Evolutionary conservation across 2,329 filamentous ascomycete species (phyloP).

Genomic region (Fusarium continuum): DNA sequence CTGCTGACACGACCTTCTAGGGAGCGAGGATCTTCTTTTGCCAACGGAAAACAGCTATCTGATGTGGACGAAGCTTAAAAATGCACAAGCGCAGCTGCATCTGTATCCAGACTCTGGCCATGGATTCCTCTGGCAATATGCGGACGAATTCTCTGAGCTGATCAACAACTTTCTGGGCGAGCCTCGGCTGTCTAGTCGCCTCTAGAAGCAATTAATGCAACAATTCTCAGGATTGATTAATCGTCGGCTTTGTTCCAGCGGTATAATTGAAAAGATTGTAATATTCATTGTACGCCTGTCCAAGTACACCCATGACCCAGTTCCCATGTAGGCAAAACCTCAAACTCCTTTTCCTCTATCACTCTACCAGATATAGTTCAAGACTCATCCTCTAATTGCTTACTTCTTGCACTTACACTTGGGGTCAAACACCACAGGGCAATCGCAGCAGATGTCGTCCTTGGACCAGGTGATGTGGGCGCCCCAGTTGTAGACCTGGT

Average conservation of each 20-base stretch:
- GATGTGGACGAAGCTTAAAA: constrained; percentile 50
- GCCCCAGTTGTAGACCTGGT: constrained; percentile 36
- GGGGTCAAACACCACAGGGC: constrained; percentile 29
- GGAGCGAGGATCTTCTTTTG: constrained; percentile 48
- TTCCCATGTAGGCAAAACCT: background rate
- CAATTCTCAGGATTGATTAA: rapidly evolving
- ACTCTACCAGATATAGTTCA: background rate
- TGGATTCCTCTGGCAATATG: constrained; percentile 50
- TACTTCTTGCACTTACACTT: constrained; percentile 29
- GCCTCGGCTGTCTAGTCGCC: constrained; percentile 19
- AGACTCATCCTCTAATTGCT: rapidly evolving
- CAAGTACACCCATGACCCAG: background rate
- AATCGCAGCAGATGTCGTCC: constrained; percentile 32
- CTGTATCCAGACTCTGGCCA: constrained; percentile 50
- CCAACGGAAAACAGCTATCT: constrained; percentile 52
- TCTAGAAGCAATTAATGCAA: background rate
- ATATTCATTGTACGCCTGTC: background rate
- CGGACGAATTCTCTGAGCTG: constrained; percentile 44
- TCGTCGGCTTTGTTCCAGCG: background rate
- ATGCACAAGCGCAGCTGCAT: constrained; percentile 46
- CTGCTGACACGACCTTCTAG: constrained; percentile 25
- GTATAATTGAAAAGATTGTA: background rate
- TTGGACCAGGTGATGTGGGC: constrained; percentile 34
- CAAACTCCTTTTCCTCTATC: constrained; percentile 16
- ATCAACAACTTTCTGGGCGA: constrained; percentile 48